A percentile compares a stretch with the other conserved stretches of the same genome.
Evolutionary conservation across 805 yeast species (phyloP).

Genomic region (Clavispora fructus): DNA sequence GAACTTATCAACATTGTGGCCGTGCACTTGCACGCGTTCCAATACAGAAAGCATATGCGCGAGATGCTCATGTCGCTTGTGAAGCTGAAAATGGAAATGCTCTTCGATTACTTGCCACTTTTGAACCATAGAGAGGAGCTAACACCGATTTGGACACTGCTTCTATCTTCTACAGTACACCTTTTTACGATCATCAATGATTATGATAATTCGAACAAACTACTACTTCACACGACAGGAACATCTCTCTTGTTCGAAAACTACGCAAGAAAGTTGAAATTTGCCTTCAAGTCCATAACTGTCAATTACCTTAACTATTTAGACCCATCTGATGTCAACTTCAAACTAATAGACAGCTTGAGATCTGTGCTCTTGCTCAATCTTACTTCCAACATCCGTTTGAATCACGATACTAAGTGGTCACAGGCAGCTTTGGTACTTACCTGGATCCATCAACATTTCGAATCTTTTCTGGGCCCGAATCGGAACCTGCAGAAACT

Average conservation of each 20-base stretch:
- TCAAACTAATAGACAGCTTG: conserved; percentile 16
- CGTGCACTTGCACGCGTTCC: conserved; percentile 23
- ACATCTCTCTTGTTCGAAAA: conserved; percentile 26
- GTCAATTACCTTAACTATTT: not conserved
- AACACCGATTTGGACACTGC: not conserved
- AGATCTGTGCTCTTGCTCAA: conserved; percentile 28
- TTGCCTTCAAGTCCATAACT: conserved; percentile 13
- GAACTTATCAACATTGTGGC: conserved; percentile 27
- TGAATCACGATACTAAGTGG: conserved; percentile 23
- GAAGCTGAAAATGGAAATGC: conserved; percentile 11
- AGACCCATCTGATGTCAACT: not conserved
- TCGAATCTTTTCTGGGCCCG: not conserved
- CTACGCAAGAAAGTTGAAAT: conserved; percentile 28
- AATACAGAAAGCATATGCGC: conserved; percentile 19
- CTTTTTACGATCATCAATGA: conserved; percentile 34
- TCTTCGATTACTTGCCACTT: conserved; percentile 10
- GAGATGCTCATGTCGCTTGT: conserved; percentile 14
- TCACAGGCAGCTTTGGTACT: conserved; percentile 20
- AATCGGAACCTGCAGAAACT: not conserved
- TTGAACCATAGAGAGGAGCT: not conserved
- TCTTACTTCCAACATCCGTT: conserved; percentile 22
- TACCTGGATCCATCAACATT: conserved; percentile 22
- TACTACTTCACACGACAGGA: conserved; percentile 18
- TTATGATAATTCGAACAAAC: conserved; percentile 26
- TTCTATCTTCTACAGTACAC: conserved; percentile 19